Conservation (phyloP, 768 basidiomycete genomes). For the Solioccasus polychromus region DNA sequence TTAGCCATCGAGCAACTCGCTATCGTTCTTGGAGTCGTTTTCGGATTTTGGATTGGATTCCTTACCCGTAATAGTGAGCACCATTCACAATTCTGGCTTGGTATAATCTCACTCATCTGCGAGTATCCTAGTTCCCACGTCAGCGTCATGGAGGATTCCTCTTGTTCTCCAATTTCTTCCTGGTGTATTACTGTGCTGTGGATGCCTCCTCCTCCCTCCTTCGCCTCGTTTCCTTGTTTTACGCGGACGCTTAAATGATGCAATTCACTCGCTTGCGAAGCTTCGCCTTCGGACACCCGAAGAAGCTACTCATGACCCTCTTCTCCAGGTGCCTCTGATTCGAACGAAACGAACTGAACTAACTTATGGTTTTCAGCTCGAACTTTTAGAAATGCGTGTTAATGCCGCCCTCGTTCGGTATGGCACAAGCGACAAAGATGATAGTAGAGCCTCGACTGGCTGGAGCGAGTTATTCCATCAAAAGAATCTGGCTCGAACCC, state of each 20-base stretch:
- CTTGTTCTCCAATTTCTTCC: constrained; percentile 71
- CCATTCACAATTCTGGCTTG: background rate
- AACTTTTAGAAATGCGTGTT: constrained; percentile 74
- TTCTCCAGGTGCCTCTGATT: constrained; percentile 41
- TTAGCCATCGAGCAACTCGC: constrained; percentile 78
- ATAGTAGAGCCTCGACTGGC: constrained; percentile 20
- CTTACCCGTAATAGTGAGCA: constrained; percentile 59
- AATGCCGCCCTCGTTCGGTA: constrained; percentile 54
- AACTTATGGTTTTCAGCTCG: constrained; percentile 44
- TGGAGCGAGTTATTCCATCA: constrained; percentile 58
- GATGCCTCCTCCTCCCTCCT: constrained; percentile 49
- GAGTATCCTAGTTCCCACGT: constrained; percentile 52
- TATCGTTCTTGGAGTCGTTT: constrained; percentile 77
- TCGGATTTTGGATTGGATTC: constrained; percentile 84
- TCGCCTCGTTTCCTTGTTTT: constrained; percentile 47
- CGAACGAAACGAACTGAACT: background rate
- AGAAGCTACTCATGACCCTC: constrained; percentile 48
- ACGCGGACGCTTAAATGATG: constrained; percentile 56
- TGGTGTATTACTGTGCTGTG: constrained; percentile 61
- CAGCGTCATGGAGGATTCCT: constrained; percentile 75
- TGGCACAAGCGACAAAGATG: constrained; percentile 22
- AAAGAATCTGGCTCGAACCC: constrained; percentile 58
- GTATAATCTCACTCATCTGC: background rate
- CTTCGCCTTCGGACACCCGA: constrained; percentile 44
- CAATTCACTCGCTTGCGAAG: constrained; percentile 52